These are phyloP conservation scores for Mycena epipterygia DNA, from an alignment of 768 basidiomycete genomes.

Conservation along the genomic window DNA sequence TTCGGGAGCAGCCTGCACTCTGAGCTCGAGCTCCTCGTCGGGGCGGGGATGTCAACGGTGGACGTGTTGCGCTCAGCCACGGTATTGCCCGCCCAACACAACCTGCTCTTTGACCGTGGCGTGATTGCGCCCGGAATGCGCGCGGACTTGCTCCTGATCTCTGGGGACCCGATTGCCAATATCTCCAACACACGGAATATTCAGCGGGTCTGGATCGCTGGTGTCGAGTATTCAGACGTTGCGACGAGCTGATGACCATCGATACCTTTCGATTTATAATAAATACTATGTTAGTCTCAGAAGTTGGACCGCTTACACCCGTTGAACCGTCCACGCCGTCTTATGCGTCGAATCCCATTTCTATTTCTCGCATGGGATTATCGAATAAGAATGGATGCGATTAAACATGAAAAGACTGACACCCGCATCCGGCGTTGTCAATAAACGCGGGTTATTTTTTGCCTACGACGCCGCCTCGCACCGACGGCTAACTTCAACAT, in stretches of 20 bases:
- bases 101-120: not conserved
- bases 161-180: slow-evolving; percentile 26
- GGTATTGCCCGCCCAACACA: slow-evolving; percentile 8
- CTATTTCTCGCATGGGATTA: too few species aligned
- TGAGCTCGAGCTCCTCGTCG: slow-evolving; percentile 24
- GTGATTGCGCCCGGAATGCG: slow-evolving; percentile 22
- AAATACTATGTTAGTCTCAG: too few species aligned
- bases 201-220: slow-evolving; percentile 24
- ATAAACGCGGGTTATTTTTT: too few species aligned
- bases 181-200: slow-evolving; percentile 31
- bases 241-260: not conserved
- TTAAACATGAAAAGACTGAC: too few species aligned
- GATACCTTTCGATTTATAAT: too few species aligned
- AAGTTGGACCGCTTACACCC: too few species aligned
- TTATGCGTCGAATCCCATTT: too few species aligned
- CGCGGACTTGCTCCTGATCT: slow-evolving; percentile 27
- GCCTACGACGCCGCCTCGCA: too few species aligned
- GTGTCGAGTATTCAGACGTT: slow-evolving; percentile 19
- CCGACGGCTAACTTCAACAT: too few species aligned
- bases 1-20: slow-evolving; percentile 15
- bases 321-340: too few species aligned
- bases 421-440: too few species aligned
- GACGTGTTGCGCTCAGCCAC: slow-evolving; percentile 25
- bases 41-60: slow-evolving; percentile 20
- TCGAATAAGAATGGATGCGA: too few species aligned